Evolutionary conservation across 1,284 basidiomycete genomes (phyloP).

Genomic region (Trichosporon asahii): DNA sequence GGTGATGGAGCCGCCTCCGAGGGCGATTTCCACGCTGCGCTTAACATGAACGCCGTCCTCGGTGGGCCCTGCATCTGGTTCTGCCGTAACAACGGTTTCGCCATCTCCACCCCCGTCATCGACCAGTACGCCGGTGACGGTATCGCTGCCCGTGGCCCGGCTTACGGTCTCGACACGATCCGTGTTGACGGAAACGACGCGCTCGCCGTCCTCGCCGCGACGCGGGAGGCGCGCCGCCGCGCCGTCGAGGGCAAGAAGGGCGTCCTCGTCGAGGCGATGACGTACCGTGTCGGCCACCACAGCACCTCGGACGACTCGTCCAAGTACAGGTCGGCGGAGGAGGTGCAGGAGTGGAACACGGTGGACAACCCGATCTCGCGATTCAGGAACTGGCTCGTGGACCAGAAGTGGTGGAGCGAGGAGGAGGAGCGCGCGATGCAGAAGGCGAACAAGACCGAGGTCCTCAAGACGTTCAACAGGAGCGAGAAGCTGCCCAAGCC

Average conservation of each 20-base stretch:
- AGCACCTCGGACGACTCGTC: slow-evolving; percentile 92
- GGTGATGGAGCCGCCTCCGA: slow-evolving; percentile 64
- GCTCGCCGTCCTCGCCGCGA: slow-evolving; percentile 77
- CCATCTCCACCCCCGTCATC: slow-evolving; percentile 84
- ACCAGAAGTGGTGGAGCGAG: slow-evolving; percentile 79
- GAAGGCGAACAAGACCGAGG: slow-evolving; percentile 65
- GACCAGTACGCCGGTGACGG: slow-evolving; percentile 92
- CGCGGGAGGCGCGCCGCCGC: slow-evolving; percentile 69
- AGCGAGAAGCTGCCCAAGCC: slow-evolving; percentile 70
- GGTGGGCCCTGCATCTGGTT: slow-evolving; percentile 52
- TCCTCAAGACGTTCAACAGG: slow-evolving; percentile 71
- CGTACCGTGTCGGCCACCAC: slow-evolving; percentile 90
- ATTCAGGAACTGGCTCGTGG: slow-evolving; percentile 77
- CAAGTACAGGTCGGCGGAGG: slow-evolving; percentile 77
- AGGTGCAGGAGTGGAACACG: slow-evolving; percentile 74
- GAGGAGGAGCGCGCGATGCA: slow-evolving; percentile 70
- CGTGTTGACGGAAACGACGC: slow-evolving; percentile 93
- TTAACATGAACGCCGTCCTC: slow-evolving; percentile 55
- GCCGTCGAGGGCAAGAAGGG: slow-evolving; percentile 77
- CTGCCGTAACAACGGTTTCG: slow-evolving; percentile 61
- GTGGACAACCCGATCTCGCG: slow-evolving; percentile 79
- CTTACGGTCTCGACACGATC: slow-evolving; percentile 87
- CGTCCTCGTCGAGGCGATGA: slow-evolving; percentile 88
- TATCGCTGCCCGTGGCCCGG: slow-evolving; percentile 86
- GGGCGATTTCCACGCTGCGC: slow-evolving; percentile 58